Evolutionary conservation across 2,329 filamentous ascomycete genomes (phyloP).

Genomic region (Paradendryphiella salina): DNA sequence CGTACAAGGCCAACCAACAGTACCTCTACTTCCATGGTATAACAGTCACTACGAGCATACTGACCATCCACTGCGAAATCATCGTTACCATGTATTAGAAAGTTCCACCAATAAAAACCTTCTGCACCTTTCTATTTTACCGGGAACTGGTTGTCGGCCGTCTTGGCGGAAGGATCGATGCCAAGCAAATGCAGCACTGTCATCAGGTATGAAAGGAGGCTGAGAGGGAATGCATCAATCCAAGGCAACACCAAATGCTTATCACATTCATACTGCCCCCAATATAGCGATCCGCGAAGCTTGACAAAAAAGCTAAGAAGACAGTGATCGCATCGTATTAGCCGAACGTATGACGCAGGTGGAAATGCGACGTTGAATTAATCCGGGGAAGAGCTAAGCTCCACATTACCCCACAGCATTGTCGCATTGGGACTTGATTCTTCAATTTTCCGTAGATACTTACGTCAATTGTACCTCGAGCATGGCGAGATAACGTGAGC

Average conservation of each 20-base stretch:
- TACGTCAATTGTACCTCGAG: neutral
- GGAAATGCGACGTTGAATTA: neutral
- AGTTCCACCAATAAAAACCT: constrained; percentile 5
- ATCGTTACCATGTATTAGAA: neutral
- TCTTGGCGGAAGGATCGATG: neutral
- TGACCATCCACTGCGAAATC: neutral
- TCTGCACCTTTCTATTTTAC: too few species aligned
- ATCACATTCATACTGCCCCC: too few species aligned
- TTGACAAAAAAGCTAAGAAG: neutral
- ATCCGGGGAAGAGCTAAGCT: constrained; percentile 8
- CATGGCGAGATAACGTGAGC: neutral
- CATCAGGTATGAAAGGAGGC: neutral
- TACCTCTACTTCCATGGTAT: neutral
- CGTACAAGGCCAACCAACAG: too few species aligned
- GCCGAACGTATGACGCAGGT: neutral
- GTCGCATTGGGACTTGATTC: neutral
- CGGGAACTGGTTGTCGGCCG: neutral
- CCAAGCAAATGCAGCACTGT: neutral
- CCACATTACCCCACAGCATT: constrained; percentile 6
- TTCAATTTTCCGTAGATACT: neutral
- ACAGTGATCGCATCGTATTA: neutral
- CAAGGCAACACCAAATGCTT: neutral
- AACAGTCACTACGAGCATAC: neutral
- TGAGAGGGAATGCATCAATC: neutral
- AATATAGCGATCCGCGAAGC: neutral